Base-by-base conservation (phyloP, 768 basidiomycete species). In the Trametes sanguinea region DNA sequence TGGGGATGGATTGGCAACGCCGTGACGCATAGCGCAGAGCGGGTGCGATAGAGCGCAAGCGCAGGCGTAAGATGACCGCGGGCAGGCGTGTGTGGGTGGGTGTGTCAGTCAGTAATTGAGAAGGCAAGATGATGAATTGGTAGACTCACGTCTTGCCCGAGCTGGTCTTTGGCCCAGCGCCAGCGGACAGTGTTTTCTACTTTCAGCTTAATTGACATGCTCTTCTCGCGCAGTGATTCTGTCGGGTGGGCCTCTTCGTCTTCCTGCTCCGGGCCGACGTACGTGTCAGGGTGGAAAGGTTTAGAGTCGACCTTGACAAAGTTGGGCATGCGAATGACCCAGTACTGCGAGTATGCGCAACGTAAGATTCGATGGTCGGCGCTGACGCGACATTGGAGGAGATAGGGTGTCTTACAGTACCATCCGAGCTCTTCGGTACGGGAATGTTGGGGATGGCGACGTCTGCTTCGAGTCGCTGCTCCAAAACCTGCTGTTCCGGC, bases 151-250 rank as follows among this genome's bases (percentile, higher is more conserved):
- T 92, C 89, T 69, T 85, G 77, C 6, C 88, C 92, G 43, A 80
- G 77, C 59, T 82, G 82, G 65, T 91, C 90, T 72, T 89, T 90
- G 1, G 81, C 80, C 97, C 97, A 99, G 68, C 88, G 86, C 97
- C 97, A 99, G 42, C 97, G 84, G 17, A 98, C 81, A 5, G 95
- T 95, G 73, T 97, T 97, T 78, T 94, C 92, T 7, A 97, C 92
- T 67, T 91, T 89, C 51, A 92, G 82, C 72, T 92, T 94, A 69
- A 92, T 88, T 46, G 85, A 81, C 87, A 90, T 91, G 59, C 88
- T 89, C 75, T 87, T 88, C 74, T 92, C 89, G 55, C 87, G 85
- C 27, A 86, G 74, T 13, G 80, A 85, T 59, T 87, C 86, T 9
- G 77, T 81, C 54, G 83, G 78, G 33, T 81, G 79, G 14, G 77